Base-by-base conservation (phyloP, 2,329 filamentous ascomycete species). In the Fusarium redolens region DNA sequence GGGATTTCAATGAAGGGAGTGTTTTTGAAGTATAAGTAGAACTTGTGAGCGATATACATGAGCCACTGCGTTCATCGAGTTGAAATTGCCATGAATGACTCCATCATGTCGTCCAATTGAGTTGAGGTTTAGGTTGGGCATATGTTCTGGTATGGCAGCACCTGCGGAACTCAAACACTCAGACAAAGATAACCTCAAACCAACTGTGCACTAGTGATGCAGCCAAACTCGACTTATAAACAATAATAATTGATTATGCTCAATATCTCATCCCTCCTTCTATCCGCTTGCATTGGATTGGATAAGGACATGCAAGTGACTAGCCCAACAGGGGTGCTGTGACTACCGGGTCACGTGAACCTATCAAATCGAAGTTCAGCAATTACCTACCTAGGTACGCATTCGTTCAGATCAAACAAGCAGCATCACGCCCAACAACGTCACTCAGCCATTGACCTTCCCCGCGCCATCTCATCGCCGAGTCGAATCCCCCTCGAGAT, bases 401-500 rank as follows among this genome's bases (percentile, higher is more conserved):
- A 70, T 69, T 52, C 69, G 68, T 67, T 69, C 70, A 60, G 56
- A 75, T 63, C 56, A 62, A 70, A 62, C 68, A 63, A 77, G 30
- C 73, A 75, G 63, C 71, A 72, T 69, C 75, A 70, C 68, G 44
- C 48, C 59, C 72, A 67, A 62, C 63, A 70, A 64, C 69, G 62
- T 69, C 68, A 72, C 69, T 22, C 66, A 77, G 74, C 79, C 76
- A 80, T 79, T 80, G 77, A 75, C 73, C 75, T 71, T 52, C 66
- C 62, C 38, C 57, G 67, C 63, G 61, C 69, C 73, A 69, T 63
- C 62, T 60, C 73, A 77, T 74, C 74, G 71, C 73, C 69, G 69
- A 71, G 72, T 41, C 71, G 69, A 71, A 72, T 43, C 54, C 33
- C 37, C 68, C 65, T 52, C 56, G 48, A 68, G 30, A 56, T 51